phyloP scores from a whole-genome alignment of 1,284 basidiomycete genomes.

The Malassezia sp. region DNA sequence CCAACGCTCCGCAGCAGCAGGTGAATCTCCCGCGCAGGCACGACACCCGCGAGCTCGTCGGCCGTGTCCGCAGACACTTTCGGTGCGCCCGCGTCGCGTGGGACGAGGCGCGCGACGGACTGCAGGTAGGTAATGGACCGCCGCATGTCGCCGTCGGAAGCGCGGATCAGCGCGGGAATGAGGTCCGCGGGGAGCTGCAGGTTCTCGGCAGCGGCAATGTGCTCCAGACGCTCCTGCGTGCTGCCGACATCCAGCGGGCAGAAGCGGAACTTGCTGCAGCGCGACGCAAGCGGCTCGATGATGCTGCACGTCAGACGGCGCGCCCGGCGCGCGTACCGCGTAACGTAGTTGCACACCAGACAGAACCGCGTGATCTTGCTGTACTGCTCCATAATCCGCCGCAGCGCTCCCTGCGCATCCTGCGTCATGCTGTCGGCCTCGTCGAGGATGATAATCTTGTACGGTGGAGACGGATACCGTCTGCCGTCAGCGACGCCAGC shows the following conservation, averaged over 20 bases:
- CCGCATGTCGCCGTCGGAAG: slow-evolving; percentile 83
- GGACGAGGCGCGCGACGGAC: slow-evolving; percentile 69
- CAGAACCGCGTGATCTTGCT: slow-evolving; percentile 94
- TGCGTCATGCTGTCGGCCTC: slow-evolving; percentile 99
- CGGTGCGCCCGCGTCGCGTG: too few relatives aligned
- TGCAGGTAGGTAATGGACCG: slow-evolving; percentile 98
- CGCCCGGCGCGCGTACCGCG: slow-evolving; percentile 63
- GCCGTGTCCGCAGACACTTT: slow-evolving; percentile 51
- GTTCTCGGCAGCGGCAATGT: slow-evolving; percentile 60
- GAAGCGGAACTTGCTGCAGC: slow-evolving; percentile 98
- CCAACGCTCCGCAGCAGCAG: slow-evolving; percentile 65
- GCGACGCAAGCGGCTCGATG: slow-evolving; percentile 94
- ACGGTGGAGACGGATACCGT: slow-evolving; percentile 84
- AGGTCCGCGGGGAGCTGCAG: slow-evolving; percentile 46
- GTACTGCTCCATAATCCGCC: slow-evolving; percentile 97
- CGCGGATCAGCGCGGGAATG: slow-evolving; percentile 61
- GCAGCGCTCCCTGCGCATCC: slow-evolving; percentile 87
- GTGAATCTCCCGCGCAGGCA: slow-evolving; percentile 64
- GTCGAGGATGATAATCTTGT: slow-evolving; percentile 97
- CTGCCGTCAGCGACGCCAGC: background rate
- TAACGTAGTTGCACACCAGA: slow-evolving; percentile 98
- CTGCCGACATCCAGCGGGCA: slow-evolving; percentile 73
- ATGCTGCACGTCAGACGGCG: slow-evolving; percentile 64
- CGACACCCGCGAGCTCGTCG: slow-evolving; percentile 93
- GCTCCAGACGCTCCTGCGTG: slow-evolving; percentile 62